phyloP scores from a whole-genome alignment of 2,329 filamentous ascomycete species.

The Graphilbum fragrans region DNA sequence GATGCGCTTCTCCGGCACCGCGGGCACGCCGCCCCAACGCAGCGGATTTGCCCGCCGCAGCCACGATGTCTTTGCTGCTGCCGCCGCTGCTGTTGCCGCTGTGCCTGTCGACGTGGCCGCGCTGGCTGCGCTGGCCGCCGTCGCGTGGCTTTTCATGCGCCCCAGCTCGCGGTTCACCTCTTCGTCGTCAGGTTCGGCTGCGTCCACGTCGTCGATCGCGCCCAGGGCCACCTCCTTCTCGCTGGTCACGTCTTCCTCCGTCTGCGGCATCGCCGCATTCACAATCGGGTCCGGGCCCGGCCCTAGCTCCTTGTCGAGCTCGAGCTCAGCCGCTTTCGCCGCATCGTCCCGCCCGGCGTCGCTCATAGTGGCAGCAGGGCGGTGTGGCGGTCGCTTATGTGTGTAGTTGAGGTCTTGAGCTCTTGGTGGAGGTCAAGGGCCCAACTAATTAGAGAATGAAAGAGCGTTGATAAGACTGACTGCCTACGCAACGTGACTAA shows the following conservation, averaged over 20 bases:
- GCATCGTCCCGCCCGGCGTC: too few relatives aligned
- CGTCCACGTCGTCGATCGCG: conserved; percentile 23
- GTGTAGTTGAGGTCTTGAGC: too few relatives aligned
- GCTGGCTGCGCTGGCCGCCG: conserved; percentile 36
- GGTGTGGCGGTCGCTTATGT: too few relatives aligned
- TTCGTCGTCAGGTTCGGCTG: conserved; percentile 9
- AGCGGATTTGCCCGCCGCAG: conserved; percentile 50
- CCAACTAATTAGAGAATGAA: too few relatives aligned
- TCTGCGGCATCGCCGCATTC: conserved; percentile 1
- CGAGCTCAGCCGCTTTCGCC: too few relatives aligned
- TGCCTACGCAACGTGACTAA: too few relatives aligned
- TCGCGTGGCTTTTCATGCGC: conserved; percentile 39
- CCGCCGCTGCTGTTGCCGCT: background rate
- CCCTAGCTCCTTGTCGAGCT: conserved; percentile 9
- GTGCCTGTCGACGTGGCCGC: conserved; percentile 7
- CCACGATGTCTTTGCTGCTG: conserved; percentile 44
- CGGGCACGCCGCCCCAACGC: conserved; percentile 43
- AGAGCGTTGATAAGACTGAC: too few relatives aligned
- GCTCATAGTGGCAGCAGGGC: too few relatives aligned
- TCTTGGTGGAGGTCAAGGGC: too few relatives aligned
- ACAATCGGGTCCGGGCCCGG: conserved; percentile 10
- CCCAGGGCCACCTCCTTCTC: conserved; percentile 9
- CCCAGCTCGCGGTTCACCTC: conserved; percentile 16
- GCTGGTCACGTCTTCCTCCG: conserved; percentile 9
- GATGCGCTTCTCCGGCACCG: conserved; percentile 38